Evolutionary conservation across 1,284 basidiomycete species (phyloP).

Genomic region (Leucocoprinus gongylophorus): DNA sequence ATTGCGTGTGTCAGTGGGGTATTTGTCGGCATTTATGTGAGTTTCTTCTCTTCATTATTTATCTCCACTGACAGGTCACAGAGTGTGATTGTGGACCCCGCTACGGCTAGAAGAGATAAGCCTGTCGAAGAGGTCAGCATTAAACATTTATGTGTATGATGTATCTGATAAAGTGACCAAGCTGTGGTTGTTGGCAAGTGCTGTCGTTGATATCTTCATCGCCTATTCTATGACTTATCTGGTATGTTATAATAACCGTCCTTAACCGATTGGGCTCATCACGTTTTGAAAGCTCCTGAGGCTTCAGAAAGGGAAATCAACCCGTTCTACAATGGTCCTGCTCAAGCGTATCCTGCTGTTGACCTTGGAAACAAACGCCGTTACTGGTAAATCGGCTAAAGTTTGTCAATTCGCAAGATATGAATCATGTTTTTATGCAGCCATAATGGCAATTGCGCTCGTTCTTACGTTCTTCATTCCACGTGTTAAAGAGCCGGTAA

Average conservation of each 20-base stretch:
- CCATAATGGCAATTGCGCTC: too few species aligned
- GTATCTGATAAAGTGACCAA: neutral
- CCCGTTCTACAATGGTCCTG: neutral
- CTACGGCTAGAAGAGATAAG: too few species aligned
- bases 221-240: slow-evolving; percentile 1
- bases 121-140: too few species aligned
- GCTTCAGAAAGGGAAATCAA: neutral
- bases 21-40: neutral
- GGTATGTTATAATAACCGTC: neutral
- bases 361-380: slow-evolving; percentile 1
- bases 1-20: neutral
- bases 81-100: neutral
- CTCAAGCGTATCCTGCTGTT: neutral
- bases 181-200: slow-evolving; percentile 4
- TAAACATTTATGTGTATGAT: neutral
- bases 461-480: too few species aligned
- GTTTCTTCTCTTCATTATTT: neutral
- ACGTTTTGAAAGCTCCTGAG: neutral
- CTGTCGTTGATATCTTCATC: slow-evolving; percentile 1
- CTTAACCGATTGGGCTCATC: neutral
- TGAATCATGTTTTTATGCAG: neutral
- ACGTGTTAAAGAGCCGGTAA: neutral
- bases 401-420: neutral
- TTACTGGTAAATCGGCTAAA: neutral
- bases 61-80: neutral